A percentile compares a stretch with the other conserved stretches of the same genome.
phyloP scores from a whole-genome alignment of 208 protist genomes.

The Kentomonas sorsogonicus region DNA sequence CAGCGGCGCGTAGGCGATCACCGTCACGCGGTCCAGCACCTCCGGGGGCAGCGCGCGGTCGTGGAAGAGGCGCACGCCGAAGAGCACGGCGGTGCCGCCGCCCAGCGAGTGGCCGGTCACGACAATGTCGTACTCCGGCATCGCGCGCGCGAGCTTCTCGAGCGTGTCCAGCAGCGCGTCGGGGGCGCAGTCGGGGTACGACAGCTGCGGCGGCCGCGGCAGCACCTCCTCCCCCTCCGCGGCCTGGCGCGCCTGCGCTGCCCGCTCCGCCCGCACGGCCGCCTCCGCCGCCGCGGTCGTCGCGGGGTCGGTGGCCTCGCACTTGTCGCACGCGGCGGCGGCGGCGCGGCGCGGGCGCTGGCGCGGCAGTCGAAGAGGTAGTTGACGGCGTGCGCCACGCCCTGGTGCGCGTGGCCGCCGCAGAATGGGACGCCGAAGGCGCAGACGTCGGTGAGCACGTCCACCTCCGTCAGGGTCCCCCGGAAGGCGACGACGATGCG shows the following conservation, averaged over 20 bases:
- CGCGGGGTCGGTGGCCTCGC: too few species aligned
- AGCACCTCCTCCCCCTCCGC: not conserved
- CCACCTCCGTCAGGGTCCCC: constrained; percentile 47
- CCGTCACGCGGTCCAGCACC: constrained; percentile 32
- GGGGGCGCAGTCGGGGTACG: constrained; percentile 5
- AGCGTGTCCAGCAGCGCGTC: constrained; percentile 38
- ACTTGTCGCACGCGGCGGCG: too few species aligned
- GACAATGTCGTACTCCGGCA: constrained; percentile 49
- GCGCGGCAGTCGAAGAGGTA: constrained; percentile 40
- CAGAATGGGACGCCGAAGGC: constrained; percentile 39
- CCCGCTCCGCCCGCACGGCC: not conserved
- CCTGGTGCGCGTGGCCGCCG: constrained; percentile 49
- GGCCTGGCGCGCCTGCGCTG: not conserved
- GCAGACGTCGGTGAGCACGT: constrained; percentile 58
- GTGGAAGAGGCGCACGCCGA: constrained; percentile 41
- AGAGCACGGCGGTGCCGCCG: constrained; percentile 52
- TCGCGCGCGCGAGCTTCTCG: constrained; percentile 19
- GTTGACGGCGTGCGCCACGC: constrained; percentile 33
- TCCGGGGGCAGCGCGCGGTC: constrained; percentile 18
- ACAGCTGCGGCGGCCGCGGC: not conserved
- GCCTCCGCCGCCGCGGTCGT: not conserved
- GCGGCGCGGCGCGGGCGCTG: constrained; percentile 1
- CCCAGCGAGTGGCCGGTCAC: constrained; percentile 72
- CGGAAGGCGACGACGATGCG: constrained; percentile 59
- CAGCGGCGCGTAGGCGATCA: constrained; percentile 56